Base-by-base conservation (phyloP, 306 rosid species). In the Quillaja saponaria region DNA sequence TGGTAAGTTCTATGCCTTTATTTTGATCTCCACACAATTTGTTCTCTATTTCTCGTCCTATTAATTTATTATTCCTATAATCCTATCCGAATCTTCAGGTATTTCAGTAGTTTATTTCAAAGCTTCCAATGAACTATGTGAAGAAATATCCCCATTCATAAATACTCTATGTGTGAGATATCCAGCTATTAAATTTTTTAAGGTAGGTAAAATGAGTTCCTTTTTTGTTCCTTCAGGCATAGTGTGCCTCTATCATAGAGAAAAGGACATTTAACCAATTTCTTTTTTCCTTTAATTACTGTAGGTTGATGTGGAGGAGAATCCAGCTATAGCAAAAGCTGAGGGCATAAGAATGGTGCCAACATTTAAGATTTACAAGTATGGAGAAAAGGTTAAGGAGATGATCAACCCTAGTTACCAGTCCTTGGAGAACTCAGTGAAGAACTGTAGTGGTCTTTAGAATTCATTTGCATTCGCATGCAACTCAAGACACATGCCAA, bases 291-390 rank as follows among this genome's bases (percentile, higher is more conserved):
- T 13, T 35, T 0, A 52, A 16, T 14, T 14, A 57, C 58, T 71
- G 72, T 54, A 89, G 96, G 96, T 86, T 79, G 88, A 86, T 16
- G 88, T 84, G 44, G 96, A 83, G 74, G 91, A 86, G 86, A 80
- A 75, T 67, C 35, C 76, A 45, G 70, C 82, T 13, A 49, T 86
- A 65, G 88, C 95, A 9, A 89, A 89, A 69, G 74, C 84, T 5
- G 91, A 89, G 71, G 73, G 74, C 87, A 78, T 86, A 68, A 86
- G 77, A 74, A 59, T 55, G 2, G 78, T 87, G 31, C 96, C 96
- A 48, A 76, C 97, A 10, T 85, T 91, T 63, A 87, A 87, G 73
- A 80, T 91, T 14, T 91, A 85, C 77, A 91, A 82, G 80, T 81
- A 87, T 13, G 96, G 96, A 14, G 87, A 74, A 64, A 85, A 78